Evolutionary conservation across 2,329 filamentous ascomycete species (phyloP).

Genomic region (Hypomyces rosellus): DNA sequence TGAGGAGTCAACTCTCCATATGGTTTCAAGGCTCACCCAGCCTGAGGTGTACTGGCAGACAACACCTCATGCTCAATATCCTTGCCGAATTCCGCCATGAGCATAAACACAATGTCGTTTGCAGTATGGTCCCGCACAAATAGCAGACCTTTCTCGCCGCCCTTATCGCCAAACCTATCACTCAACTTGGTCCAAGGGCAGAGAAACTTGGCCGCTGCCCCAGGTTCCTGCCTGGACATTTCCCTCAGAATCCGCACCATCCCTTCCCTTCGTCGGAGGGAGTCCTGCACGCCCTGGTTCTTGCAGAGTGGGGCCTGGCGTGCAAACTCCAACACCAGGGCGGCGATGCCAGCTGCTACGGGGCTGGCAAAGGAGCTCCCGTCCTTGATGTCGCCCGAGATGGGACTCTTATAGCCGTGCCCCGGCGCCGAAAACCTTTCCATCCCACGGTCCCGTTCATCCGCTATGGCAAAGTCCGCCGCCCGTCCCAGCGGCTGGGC

Average conservation of each 20-base stretch:
- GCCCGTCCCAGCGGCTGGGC: neutral
- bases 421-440: too few relatives aligned
- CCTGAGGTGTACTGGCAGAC: too few relatives aligned
- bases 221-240: neutral
- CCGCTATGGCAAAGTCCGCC: neutral
- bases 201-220: too few relatives aligned
- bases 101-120: too few relatives aligned
- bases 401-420: neutral
- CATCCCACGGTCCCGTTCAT: neutral
- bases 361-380: conserved; percentile 1
- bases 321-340: neutral
- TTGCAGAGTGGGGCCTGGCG: neutral
- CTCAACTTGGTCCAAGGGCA: too few relatives aligned
- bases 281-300: neutral
- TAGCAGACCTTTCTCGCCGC: too few relatives aligned
- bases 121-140: too few relatives aligned
- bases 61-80: too few relatives aligned
- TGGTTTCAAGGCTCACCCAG: too few relatives aligned
- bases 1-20: too few relatives aligned
- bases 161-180: too few relatives aligned
- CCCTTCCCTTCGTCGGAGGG: neutral
- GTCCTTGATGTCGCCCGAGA: neutral
- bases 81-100: too few relatives aligned
- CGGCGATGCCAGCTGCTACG: neutral
- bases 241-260: neutral